phyloP scores from a whole-genome alignment of 2,329 filamentous ascomycete species.

The Curvularia sp. region DNA sequence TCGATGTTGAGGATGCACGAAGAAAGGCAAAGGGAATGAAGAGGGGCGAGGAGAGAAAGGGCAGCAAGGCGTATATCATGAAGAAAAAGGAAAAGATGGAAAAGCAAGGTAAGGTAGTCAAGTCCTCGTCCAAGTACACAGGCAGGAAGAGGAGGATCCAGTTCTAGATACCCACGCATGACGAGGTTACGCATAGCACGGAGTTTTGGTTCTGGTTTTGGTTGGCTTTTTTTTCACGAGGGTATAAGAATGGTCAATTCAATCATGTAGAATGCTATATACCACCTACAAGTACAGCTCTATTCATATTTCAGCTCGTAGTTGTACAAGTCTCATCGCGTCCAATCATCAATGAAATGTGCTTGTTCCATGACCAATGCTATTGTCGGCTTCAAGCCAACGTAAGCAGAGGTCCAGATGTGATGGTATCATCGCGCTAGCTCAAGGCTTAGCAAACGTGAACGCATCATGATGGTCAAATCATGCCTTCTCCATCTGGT shows the following conservation, averaged over 20 bases:
- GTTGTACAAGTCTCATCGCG: constrained; percentile 42
- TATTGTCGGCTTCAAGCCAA: constrained; percentile 13
- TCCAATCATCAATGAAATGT: constrained; percentile 34
- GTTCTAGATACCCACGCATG: constrained; percentile 63
- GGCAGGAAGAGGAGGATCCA: constrained; percentile 82
- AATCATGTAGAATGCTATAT: constrained; percentile 52
- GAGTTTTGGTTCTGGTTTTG: constrained; percentile 36
- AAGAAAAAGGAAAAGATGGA: constrained; percentile 94
- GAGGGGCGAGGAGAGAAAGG: constrained; percentile 72
- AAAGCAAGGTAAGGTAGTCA: constrained; percentile 92
- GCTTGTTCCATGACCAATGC: constrained; percentile 12
- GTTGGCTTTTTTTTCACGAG: constrained; percentile 26
- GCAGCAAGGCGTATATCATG: constrained; percentile 82
- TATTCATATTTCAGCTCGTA: constrained; percentile 46
- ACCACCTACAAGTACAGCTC: constrained; percentile 53
- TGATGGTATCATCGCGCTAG: constrained; percentile 23
- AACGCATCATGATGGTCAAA: constrained; percentile 12
- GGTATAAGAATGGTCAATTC: constrained; percentile 43
- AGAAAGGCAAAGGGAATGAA: constrained; percentile 61
- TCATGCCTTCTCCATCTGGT: constrained; percentile 81
- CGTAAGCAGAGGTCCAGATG: constrained; percentile 15
- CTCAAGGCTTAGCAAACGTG: constrained; percentile 25
- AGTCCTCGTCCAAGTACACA: constrained; percentile 90
- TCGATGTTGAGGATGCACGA: constrained; percentile 71
- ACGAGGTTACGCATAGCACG: constrained; percentile 47